These are phyloP conservation scores for Tricharina praecox DNA, from an alignment of 495 filamentous ascomycete genomes.

Conservation along the genomic window DNA sequence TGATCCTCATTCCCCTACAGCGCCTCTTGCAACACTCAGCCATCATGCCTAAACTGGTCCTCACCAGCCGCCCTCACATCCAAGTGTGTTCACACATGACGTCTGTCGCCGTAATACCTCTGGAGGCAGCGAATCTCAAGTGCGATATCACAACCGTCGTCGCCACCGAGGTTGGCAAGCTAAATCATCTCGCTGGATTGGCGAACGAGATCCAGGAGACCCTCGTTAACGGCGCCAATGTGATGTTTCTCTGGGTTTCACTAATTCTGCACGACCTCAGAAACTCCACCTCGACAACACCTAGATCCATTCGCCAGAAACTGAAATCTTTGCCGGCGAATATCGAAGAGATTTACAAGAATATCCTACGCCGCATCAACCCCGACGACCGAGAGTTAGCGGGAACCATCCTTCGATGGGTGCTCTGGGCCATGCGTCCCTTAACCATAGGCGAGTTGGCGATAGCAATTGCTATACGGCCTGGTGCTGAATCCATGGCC, in stretches of 20 bases:
- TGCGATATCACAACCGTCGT: background rate
- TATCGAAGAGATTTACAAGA: constrained; percentile 1
- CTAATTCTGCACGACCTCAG: constrained; percentile 3
- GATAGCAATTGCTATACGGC: constrained; percentile 4
- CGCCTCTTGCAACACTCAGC: background rate
- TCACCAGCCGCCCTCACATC: background rate
- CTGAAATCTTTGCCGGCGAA: constrained; percentile 8
- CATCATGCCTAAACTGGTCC: background rate
- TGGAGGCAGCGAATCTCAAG: background rate
- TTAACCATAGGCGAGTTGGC: constrained; percentile 10
- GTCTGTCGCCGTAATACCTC: background rate
- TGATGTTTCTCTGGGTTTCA: constrained; percentile 14
- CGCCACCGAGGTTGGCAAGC: background rate
- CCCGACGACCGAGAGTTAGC: background rate
- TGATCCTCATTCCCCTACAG: background rate
- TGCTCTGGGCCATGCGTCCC: constrained; percentile 3
- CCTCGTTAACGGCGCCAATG: constrained; percentile 7
- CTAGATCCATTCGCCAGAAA: constrained; percentile 3
- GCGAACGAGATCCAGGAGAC: constrained; percentile 4
- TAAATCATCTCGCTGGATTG: background rate
- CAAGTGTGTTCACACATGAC: background rate
- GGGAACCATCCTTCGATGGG: constrained; percentile 10
- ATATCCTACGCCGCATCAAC: constrained; percentile 2
- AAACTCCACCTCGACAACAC: constrained; percentile 3
- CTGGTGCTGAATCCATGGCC: constrained; percentile 8